Conservation (phyloP, 2,329 filamentous ascomycete genomes). For the Gnomoniopsis sp. region DNA sequence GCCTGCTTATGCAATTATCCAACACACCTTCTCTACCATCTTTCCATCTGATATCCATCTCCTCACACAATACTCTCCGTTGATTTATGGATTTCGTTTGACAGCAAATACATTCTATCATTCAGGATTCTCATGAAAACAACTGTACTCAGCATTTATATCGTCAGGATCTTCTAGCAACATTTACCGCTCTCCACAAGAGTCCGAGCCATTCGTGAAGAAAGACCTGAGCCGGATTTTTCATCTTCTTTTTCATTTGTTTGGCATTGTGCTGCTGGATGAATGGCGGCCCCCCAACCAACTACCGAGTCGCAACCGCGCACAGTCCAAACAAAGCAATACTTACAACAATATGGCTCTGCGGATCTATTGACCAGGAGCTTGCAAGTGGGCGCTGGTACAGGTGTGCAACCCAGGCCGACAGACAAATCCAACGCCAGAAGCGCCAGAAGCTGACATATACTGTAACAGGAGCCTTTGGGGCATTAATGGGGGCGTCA, state of each 20-base stretch:
- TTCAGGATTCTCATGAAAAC: too few species aligned
- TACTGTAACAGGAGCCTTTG: conserved; percentile 47
- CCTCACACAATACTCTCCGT: too few species aligned
- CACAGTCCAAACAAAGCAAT: conserved; percentile 3
- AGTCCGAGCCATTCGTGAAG: too few species aligned
- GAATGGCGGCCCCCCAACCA: conserved; percentile 1
- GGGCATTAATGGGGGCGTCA: conserved; percentile 63
- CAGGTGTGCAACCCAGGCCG: conserved; percentile 40
- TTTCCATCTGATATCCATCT: too few species aligned
- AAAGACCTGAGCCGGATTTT: too few species aligned
- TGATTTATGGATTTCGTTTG: too few species aligned
- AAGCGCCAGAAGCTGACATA: neutral
- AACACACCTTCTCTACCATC: neutral
- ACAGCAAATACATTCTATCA: too few species aligned
- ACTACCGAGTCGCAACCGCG: neutral
- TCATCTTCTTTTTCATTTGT: neutral
- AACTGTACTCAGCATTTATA: neutral
- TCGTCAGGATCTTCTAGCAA: neutral
- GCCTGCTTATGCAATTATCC: neutral
- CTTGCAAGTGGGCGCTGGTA: conserved; percentile 56
- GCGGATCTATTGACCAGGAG: conserved; percentile 46
- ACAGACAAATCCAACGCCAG: neutral
- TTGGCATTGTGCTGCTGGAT: neutral
- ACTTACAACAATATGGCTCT: conserved; percentile 39
- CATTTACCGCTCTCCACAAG: neutral